Conservation (phyloP, 768 basidiomycete species). For the Podaxis pistillaris region DNA sequence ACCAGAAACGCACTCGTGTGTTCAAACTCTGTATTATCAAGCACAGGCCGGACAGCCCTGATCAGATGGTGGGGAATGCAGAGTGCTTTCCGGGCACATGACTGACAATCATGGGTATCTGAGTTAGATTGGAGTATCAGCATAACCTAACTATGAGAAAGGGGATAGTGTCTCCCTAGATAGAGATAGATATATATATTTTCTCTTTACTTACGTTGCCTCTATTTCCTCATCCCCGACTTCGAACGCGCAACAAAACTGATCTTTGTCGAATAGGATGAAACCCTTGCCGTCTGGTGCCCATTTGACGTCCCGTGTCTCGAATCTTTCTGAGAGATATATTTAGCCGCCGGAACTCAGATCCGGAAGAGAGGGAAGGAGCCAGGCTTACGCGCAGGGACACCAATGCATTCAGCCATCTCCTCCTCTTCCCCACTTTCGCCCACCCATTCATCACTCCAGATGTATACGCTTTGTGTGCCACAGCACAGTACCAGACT, state of each 20-base stretch:
- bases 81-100: background rate
- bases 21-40: background rate
- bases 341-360: background rate
- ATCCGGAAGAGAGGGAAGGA: background rate
- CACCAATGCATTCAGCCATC: slow-evolving; percentile 87
- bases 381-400: slow-evolving; percentile 72
- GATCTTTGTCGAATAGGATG: slow-evolving; percentile 69
- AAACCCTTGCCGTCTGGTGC: slow-evolving; percentile 85
- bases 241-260: slow-evolving; percentile 86
- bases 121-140: slow-evolving; percentile 11
- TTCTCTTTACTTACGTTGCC: background rate
- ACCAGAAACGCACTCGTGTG: background rate
- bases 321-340: slow-evolving; percentile 58
- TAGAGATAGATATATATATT: background rate
- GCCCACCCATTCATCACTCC: slow-evolving; percentile 81
- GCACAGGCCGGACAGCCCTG: background rate
- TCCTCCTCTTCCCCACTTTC: slow-evolving; percentile 61
- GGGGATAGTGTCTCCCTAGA: background rate
- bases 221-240: slow-evolving; percentile 46
- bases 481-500: slow-evolving; percentile 68
- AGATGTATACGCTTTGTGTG: slow-evolving; percentile 64
- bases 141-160: background rate
- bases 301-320: slow-evolving; percentile 70
- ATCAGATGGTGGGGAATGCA: background rate
- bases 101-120: slow-evolving; percentile 18